These are phyloP conservation scores for Lablab purpureus DNA, from an alignment of 306 rosid genomes.

Conservation along the genomic window DNA sequence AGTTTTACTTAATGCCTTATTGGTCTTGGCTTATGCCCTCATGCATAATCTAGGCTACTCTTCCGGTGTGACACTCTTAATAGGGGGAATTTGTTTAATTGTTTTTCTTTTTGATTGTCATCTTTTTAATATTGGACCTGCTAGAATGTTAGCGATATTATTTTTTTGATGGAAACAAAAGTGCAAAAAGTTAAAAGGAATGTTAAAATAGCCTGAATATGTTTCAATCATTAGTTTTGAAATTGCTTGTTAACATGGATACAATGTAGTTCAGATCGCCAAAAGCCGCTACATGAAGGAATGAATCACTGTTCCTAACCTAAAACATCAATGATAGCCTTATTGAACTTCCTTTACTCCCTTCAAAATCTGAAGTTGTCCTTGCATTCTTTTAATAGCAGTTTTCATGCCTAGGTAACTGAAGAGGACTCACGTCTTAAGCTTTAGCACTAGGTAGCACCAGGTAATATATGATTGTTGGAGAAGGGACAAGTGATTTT, in stretches of 20 bases:
- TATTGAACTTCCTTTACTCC: not conserved
- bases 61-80: not conserved
- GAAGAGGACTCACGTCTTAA: not conserved
- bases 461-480: not conserved
- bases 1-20: conserved; percentile 46
- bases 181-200: not conserved
- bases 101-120: not conserved
- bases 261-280: not conserved
- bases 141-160: not conserved
- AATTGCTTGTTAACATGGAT: conserved; percentile 11
- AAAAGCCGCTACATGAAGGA: conserved; percentile 9
- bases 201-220: conserved; percentile 4
- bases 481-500: not conserved
- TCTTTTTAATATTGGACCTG: not conserved
- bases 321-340: not conserved
- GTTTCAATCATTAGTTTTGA: not conserved
- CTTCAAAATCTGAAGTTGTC: not conserved
- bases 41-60: not conserved
- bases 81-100: not conserved
- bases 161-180: not conserved
- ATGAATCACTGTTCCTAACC: not conserved
- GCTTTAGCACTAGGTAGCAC: not conserved
- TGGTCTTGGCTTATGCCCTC: not conserved
- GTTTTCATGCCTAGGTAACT: not conserved
- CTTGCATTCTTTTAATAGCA: conserved; percentile 18